Evolutionary conservation across 1,284 basidiomycete species (phyloP), one percentile per base, ranked within the genome.

Genomic region (Ceratobasidium sp.): DNA sequence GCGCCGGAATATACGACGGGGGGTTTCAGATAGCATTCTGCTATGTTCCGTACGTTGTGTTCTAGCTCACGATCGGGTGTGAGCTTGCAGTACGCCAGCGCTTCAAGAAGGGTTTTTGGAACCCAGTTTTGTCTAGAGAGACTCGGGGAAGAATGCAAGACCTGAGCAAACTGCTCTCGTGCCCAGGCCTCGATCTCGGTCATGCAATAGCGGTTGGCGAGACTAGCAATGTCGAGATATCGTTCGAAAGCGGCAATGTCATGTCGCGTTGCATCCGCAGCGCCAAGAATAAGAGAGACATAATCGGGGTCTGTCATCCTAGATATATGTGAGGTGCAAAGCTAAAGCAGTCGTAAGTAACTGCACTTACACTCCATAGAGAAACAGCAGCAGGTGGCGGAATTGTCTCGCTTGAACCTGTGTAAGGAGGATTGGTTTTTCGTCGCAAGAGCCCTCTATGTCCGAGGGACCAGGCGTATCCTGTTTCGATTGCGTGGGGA

Each of bases 151-250:
- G 30, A 64, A 9, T 49, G 43, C 1, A 52, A 13, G 14, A 63
- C 62, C 18, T 11, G 8, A 8, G 30, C 41, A 23, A 64, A 26
- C 26, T 64, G 62, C 5, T 5, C 43, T 23, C 26, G 11, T 2
- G 62, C 62, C 62, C 62, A 64, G 8, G 3, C 18, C 41, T 64
- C 47, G 11, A 64, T 16, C 2, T 44, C 6, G 1, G 32, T 30
- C 47, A 64, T 50, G n/a, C 47, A 46, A 30, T 50, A 64, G 2
- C 32, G 46, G 26, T 38, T n/a, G 21, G 62, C 26, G n/a, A 64
- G 30, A 23, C 46, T 30, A 14, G 47, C 62, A 21, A 64, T 64
- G 23, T 64, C 47, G 21, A 64, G 62, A n/a, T 64, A 52, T 16
- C 62, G 62, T 23, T 18, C 28, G 11, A 64, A 47, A 13, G 28